These are phyloP conservation scores for Margaritispora aquatica DNA, from an alignment of 495 filamentous ascomycete genomes.

Conservation along the genomic window DNA sequence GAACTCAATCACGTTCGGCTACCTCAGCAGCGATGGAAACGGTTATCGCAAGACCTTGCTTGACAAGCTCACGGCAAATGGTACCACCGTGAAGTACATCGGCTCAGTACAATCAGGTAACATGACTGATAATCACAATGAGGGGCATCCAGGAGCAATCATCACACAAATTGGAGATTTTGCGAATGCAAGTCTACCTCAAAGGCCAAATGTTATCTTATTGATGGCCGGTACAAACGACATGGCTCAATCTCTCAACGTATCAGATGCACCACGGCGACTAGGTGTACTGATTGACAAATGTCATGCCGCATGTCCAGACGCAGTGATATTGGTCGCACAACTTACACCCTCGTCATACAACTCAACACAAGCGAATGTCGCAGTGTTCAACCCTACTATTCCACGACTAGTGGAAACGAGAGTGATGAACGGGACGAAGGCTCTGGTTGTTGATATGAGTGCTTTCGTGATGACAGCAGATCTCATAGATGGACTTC, in stretches of 20 bases:
- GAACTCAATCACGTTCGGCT: slow-evolving; percentile 53
- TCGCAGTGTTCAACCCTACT: slow-evolving; percentile 24
- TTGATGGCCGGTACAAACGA: slow-evolving; percentile 36
- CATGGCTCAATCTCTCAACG: slow-evolving; percentile 23
- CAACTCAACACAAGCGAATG: slow-evolving; percentile 23
- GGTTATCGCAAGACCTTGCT: slow-evolving; percentile 45
- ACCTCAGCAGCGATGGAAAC: slow-evolving; percentile 41
- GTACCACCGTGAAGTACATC: slow-evolving; percentile 27
- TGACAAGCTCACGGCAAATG: slow-evolving; percentile 28
- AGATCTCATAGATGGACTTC: slow-evolving; percentile 25
- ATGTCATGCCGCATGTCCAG: slow-evolving; percentile 28
- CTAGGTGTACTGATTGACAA: slow-evolving; percentile 29
- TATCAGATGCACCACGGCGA: slow-evolving; percentile 26
- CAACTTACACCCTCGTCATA: slow-evolving; percentile 29
- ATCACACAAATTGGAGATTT: slow-evolving; percentile 25
- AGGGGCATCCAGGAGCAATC: slow-evolving; percentile 18
- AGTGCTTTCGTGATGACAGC: slow-evolving; percentile 19
- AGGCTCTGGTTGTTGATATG: slow-evolving; percentile 31
- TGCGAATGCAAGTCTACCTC: slow-evolving; percentile 23
- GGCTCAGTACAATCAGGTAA: neutral
- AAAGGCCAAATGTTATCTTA: slow-evolving; percentile 32
- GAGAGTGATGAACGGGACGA: slow-evolving; percentile 18
- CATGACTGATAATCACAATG: slow-evolving; percentile 3
- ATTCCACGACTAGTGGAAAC: slow-evolving; percentile 23
- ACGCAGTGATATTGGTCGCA: slow-evolving; percentile 31